Percentiles rank a stretch among this genome's conserved stretches.
These are phyloP conservation scores for Tuber magnatum DNA, from an alignment of 495 filamentous ascomycete species.

Conservation along the genomic window DNA sequence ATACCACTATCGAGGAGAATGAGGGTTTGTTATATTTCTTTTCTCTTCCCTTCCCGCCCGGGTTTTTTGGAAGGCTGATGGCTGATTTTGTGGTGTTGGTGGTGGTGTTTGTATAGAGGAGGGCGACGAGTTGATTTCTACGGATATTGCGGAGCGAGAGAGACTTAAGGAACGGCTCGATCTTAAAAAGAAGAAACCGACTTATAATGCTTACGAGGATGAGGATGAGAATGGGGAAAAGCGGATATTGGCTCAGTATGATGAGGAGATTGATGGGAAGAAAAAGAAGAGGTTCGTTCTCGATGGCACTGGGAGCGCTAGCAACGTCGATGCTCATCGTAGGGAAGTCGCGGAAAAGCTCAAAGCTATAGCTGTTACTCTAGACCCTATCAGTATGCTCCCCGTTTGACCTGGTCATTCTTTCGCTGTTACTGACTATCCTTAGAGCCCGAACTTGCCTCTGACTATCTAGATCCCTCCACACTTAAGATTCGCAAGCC, in stretches of 20 bases:
- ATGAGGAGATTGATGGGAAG: conserved; percentile 90
- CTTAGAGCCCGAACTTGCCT: conserved; percentile 56
- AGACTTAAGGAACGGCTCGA: conserved; percentile 67
- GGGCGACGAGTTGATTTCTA: conserved; percentile 83
- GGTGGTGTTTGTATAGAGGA: conserved; percentile 51
- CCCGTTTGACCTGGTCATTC: conserved; percentile 7
- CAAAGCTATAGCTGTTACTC: conserved; percentile 63
- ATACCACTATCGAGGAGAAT: conserved; percentile 74
- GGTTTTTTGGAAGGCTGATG: neutral
- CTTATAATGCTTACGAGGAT: conserved; percentile 74
- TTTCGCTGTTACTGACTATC: conserved; percentile 8
- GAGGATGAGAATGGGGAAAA: conserved; percentile 56
- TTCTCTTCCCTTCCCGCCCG: neutral
- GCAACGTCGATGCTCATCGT: conserved; percentile 56
- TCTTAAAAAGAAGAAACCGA: conserved; percentile 83
- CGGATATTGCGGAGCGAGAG: conserved; percentile 70
- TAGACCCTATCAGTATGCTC: conserved; percentile 58
- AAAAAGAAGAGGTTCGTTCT: conserved; percentile 83
- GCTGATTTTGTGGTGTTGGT: conserved; percentile 1
- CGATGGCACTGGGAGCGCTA: conserved; percentile 62
- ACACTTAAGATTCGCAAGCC: conserved; percentile 86
- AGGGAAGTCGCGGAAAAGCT: conserved; percentile 52
- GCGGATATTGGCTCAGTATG: conserved; percentile 75
- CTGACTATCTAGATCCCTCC: conserved; percentile 80
- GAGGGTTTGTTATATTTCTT: conserved; percentile 45